Percentiles rank a stretch among this genome's conserved stretches.
phyloP scores from a whole-genome alignment of 306 rosid genomes.

The Purshia tridentata region DNA sequence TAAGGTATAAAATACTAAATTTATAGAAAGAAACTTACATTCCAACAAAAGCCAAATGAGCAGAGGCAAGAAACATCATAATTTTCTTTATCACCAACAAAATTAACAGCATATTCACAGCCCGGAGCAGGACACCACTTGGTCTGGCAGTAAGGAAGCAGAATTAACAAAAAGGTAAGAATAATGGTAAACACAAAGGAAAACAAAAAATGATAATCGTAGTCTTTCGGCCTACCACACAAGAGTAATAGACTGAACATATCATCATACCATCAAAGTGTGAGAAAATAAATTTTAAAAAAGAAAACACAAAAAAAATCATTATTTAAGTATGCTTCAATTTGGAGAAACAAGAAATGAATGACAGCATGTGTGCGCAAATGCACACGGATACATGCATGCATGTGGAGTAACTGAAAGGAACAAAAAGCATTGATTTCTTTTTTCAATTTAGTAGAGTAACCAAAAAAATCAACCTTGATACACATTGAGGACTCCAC shows the following conservation, averaged over 20 bases:
- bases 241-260: background rate
- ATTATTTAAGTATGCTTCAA: background rate
- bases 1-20: background rate
- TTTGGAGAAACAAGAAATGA: background rate
- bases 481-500: background rate
- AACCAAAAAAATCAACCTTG: background rate
- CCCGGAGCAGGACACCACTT: slow-evolving; percentile 97
- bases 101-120: slow-evolving; percentile 81
- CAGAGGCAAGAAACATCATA: slow-evolving; percentile 91
- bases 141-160: slow-evolving; percentile 39
- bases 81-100: slow-evolving; percentile 73
- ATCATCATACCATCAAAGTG: background rate
- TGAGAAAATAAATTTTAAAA: background rate
- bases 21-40: slow-evolving; percentile 34
- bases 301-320: background rate
- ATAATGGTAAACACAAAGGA: background rate
- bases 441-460: background rate
- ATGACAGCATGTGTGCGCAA: background rate
- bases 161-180: background rate
- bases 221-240: background rate
- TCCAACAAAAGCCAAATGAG: slow-evolving; percentile 88
- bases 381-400: background rate
- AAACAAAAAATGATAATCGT: background rate
- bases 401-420: background rate
- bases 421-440: background rate